Base-by-base conservation (phyloP, 139 green algal species). In the Nannochloris sp. region DNA sequence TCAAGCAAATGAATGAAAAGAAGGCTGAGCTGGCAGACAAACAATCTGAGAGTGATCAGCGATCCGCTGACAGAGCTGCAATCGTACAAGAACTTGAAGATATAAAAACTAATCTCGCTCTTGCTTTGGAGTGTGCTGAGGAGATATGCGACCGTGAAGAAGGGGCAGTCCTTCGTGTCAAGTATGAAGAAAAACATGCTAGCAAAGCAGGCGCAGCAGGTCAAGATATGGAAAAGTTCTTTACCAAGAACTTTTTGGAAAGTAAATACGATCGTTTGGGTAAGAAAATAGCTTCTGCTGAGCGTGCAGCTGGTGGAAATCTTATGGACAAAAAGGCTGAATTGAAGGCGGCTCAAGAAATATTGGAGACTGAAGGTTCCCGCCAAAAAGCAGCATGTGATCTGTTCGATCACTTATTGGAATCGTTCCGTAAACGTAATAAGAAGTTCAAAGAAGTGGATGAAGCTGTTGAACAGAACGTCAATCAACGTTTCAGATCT, bases 261-360 rank as follows among this genome's bases (percentile, higher is more conserved):
- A 59, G 60, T 29, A 71, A 71, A 57, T 25, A 81, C 4, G n/a
- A 57, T 29, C 29, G 48, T 53, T 45, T 81, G 57, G 36, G 64
- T 46, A 56, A 57, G 23, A 77, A 76, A 47, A 68, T 78, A 29
- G 46, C 54, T 10, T 38, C 73, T 33, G 61, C 70, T 15, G 73
- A 82, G 51, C 46, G 58, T 19, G 61, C 64, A 14, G 60, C 68
- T 27, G 75, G 75, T 15, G 75, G 75, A 27, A 63, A 37, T 25
- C 45, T 74, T 36, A 34, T 54, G 4, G 67, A 73, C 1, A 48
- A 81, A 27, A 29, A 74, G 65, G 61, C 61, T 23, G 35, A 29
- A n/a, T 24, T 60, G 42, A 19, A 65, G 29, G 30, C 34, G 27
- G 39, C 36, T 10, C 25, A 65, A 34, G 31, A 42, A 36, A 59